Base-by-base conservation (phyloP, 1,284 basidiomycete species). In the Irpex lacteus region DNA sequence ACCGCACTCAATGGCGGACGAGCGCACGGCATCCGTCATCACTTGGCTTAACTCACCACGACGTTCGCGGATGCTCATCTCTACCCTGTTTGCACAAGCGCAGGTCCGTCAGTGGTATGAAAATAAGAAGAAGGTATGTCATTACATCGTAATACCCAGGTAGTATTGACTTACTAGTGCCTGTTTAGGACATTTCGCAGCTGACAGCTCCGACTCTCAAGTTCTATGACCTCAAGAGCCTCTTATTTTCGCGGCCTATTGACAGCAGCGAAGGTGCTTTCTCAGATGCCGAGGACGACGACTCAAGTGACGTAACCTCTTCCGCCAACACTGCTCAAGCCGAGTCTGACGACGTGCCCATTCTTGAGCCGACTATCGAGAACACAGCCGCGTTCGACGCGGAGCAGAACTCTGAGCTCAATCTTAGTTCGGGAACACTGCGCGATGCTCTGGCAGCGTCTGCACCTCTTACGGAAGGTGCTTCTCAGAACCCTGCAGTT, bases 1-100 rank as follows among this genome's bases (percentile, higher is more conserved):
- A 3, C 71, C 74, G 19, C 78, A 78, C 67, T 79, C 75, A 1
- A 78, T 78, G 76, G 67, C 74, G 4, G 75, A 79, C 62, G 75
- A 79, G 64, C 69, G 73, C 5, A 79, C 77, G 5, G 70, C 70
- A 21, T 79, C 76, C 5, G 71, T 66, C 1, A 71, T 79, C 47
- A 77, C 75, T 1, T 76, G 76, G 72, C 65, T 76, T 21, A 76
- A 77, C 57, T 15, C 18, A 18, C 37, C 70, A 70, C 44, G 61
- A 70, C n/a, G 26, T 69, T 52, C 70, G 68, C 11, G 67, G 66
- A 2, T 69, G 68, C 47, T 69, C 21, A 50, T 66, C 11, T 61
- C 57, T 34, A 73, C 69, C 2, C 60, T 77, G n/a, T 61, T 74
- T 5, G 65, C 70, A 21, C 74, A 75, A 71, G 73, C 71, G 32